These are phyloP conservation scores for Solanum neorickii DNA, from an alignment of 257 asterid species.

Conservation along the genomic window DNA sequence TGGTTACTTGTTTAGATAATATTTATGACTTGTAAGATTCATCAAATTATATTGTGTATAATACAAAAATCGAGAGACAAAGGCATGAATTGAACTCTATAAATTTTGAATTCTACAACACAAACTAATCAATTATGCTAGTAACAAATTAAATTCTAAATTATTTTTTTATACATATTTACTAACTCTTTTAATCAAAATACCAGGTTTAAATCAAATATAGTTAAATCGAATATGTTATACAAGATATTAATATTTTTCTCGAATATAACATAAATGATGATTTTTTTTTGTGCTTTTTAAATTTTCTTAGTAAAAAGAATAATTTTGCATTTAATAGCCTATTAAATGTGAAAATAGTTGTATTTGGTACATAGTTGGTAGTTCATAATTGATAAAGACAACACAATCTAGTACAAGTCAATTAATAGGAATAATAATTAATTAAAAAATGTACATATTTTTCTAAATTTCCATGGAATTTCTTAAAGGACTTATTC, in stretches of 20 bases:
- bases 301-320: background rate
- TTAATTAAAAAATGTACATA: background rate
- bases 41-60: background rate
- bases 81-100: background rate
- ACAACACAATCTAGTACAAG: background rate
- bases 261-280: background rate
- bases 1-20: background rate
- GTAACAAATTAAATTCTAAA: background rate
- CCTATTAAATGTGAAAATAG: background rate
- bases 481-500: background rate
- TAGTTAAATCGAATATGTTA: too few relatives aligned
- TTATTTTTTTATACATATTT: background rate
- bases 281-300: background rate
- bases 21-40: background rate
- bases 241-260: too few relatives aligned
- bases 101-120: background rate
- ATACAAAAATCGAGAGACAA: background rate
- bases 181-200: background rate
- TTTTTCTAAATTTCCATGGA: background rate
- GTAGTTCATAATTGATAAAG: background rate
- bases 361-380: background rate
- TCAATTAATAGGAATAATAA: background rate
- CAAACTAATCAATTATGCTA: background rate
- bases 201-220: background rate
- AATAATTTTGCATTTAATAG: background rate